Percentiles rank a stretch among this genome's conserved stretches.
Evolutionary conservation across 2,329 filamentous ascomycete genomes (phyloP).

Genomic region (Diaporthe caulivora): DNA sequence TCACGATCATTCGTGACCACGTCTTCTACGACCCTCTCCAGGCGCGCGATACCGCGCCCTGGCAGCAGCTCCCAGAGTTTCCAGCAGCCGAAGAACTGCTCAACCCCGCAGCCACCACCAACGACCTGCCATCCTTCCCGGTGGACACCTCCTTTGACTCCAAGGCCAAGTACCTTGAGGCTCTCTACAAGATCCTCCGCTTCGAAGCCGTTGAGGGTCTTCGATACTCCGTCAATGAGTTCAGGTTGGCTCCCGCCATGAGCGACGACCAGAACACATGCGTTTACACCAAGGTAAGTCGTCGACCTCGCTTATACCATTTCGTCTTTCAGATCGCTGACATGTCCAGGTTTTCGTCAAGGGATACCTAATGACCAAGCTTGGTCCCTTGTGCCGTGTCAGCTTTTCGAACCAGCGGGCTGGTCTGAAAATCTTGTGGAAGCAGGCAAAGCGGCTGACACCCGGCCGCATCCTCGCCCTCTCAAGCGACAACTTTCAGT

Average conservation of each 20-base stretch:
- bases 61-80: constrained; percentile 61
- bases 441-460: constrained; percentile 63
- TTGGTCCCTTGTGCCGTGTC: constrained; percentile 75
- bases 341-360: constrained; percentile 71
- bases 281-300: constrained; percentile 77
- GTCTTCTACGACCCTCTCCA: constrained; percentile 5
- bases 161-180: constrained; percentile 75
- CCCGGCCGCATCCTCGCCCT: constrained; percentile 67
- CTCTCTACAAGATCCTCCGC: constrained; percentile 81
- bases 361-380: constrained; percentile 72
- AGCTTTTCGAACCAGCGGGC: constrained; percentile 77
- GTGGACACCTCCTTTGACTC: constrained; percentile 68
- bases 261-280: constrained; percentile 69
- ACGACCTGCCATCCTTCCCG: constrained; percentile 63
- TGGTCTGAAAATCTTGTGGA: constrained; percentile 76
- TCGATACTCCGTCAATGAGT: constrained; percentile 72
- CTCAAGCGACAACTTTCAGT: constrained; percentile 72
- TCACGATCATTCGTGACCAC: constrained; percentile 29
- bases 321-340: neutral
- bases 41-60: constrained; percentile 27
- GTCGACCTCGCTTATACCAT: neutral
- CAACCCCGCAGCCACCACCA: constrained; percentile 43
- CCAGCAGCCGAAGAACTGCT: constrained; percentile 67
- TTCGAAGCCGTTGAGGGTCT: constrained; percentile 80
- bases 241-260: constrained; percentile 65